Evolutionary conservation across 164 flowering plant species (phyloP).

Genomic region (Dillenia turbinata): DNA sequence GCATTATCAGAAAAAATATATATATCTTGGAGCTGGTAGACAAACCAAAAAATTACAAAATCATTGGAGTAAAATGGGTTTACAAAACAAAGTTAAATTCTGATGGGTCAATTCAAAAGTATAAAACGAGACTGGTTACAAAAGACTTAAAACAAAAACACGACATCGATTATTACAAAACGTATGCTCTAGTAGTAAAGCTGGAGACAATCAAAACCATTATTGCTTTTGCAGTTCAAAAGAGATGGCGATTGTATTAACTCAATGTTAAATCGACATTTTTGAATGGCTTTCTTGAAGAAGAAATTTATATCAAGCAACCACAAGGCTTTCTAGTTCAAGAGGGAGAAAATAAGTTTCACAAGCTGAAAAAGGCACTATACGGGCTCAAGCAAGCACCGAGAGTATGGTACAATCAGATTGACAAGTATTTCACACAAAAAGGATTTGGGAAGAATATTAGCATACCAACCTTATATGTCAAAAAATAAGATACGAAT

Average conservation of each 20-base stretch:
- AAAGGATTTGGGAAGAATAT: too few relatives aligned
- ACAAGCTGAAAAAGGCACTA: too few relatives aligned
- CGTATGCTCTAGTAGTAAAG: slow-evolving; percentile 1
- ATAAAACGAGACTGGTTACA: background rate
- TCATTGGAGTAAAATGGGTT: slow-evolving; percentile 1
- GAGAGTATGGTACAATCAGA: too few relatives aligned
- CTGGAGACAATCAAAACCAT: slow-evolving; percentile 1
- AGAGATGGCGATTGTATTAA: background rate
- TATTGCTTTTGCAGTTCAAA: slow-evolving; percentile 1
- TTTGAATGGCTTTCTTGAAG: too few relatives aligned
- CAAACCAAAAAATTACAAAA: background rate
- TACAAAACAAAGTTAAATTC: background rate
- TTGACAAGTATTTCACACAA: too few relatives aligned
- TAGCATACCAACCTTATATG: too few relatives aligned
- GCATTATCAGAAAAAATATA: slow-evolving; percentile 1
- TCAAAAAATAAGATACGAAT: too few relatives aligned
- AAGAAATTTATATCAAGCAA: too few relatives aligned
- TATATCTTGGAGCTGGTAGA: background rate
- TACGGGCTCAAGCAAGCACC: too few relatives aligned
- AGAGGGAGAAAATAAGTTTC: too few relatives aligned
- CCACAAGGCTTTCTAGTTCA: too few relatives aligned
- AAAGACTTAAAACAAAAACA: slow-evolving; percentile 1
- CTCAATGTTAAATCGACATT: slow-evolving; percentile 2
- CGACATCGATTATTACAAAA: background rate
- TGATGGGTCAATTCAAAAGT: background rate